Evolutionary conservation across 768 basidiomycete species (phyloP).

Genomic region (Pleurotus giganteus): DNA sequence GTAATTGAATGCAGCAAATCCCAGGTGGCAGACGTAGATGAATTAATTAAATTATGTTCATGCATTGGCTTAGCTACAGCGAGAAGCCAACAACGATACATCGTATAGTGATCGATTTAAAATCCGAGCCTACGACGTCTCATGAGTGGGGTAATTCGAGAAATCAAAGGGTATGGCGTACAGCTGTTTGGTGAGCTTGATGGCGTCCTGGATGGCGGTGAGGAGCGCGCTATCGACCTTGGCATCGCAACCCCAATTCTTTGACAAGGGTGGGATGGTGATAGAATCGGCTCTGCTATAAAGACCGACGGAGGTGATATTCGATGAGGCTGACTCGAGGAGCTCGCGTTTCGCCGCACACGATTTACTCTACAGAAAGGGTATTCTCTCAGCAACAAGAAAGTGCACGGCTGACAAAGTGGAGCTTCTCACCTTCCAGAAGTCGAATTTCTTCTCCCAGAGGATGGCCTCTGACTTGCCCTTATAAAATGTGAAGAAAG

Average conservation of each 20-base stretch:
- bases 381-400: not conserved
- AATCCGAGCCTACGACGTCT: too few relatives aligned
- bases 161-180: too few relatives aligned
- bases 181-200: too few relatives aligned
- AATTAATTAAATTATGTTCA: too few relatives aligned
- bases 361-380: not conserved
- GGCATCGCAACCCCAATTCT: not conserved
- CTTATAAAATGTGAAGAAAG: not conserved
- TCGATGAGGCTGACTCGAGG: not conserved
- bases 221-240: too few relatives aligned
- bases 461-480: not conserved
- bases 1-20: too few relatives aligned
- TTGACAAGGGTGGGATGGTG: not conserved
- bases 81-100: too few relatives aligned
- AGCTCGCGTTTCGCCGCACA: not conserved
- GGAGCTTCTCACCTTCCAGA: constrained; percentile 2
- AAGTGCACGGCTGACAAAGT: not conserved
- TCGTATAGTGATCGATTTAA: too few relatives aligned
- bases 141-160: too few relatives aligned
- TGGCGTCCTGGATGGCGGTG: too few relatives aligned
- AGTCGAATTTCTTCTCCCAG: constrained; percentile 7
- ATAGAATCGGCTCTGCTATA: not conserved
- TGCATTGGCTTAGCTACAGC: too few relatives aligned
- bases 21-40: too few relatives aligned
- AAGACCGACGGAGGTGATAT: not conserved